Percentiles rank a stretch among this genome's conserved stretches.
These are phyloP conservation scores for Plasmodium gaboni DNA, from an alignment of 169 alveolate genomes.

Conservation along the genomic window DNA sequence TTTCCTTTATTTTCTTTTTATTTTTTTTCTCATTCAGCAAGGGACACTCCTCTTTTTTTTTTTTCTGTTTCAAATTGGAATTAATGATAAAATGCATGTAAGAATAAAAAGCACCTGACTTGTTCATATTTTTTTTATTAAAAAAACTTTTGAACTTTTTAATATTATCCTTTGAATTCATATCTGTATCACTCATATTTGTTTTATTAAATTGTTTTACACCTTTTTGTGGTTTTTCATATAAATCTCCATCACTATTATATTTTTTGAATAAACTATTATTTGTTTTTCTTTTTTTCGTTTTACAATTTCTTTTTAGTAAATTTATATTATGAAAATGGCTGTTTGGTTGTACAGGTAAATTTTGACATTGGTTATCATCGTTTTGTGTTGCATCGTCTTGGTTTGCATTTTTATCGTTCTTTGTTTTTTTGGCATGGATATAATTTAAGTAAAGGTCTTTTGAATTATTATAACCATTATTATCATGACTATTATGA, in stretches of 20 bases:
- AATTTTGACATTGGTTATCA: not conserved
- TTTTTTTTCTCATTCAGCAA: conserved; percentile 7
- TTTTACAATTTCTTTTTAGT: not conserved
- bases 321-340: not conserved
- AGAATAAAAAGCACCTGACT: conserved; percentile 20
- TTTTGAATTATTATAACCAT: not conserved
- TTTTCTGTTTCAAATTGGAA: conserved; percentile 23
- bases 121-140: conserved; percentile 17
- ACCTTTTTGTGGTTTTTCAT: conserved; percentile 17
- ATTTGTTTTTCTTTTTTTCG: conserved; percentile 11
- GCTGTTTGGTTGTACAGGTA: not conserved
- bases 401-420: not conserved
- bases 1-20: conserved; percentile 18
- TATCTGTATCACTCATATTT: conserved; percentile 33
- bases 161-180: conserved; percentile 10
- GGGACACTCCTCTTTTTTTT: conserved; percentile 7
- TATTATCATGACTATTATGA: not conserved
- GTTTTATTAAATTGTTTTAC: not conserved
- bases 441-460: not conserved
- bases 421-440: not conserved
- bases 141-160: conserved; percentile 2
- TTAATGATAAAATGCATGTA: conserved; percentile 36
- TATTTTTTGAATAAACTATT: conserved; percentile 3
- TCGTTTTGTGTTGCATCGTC: not conserved
- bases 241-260: conserved; percentile 67